Conservation (phyloP, 2,329 filamentous ascomycete genomes). For the Xylaria sp. region DNA sequence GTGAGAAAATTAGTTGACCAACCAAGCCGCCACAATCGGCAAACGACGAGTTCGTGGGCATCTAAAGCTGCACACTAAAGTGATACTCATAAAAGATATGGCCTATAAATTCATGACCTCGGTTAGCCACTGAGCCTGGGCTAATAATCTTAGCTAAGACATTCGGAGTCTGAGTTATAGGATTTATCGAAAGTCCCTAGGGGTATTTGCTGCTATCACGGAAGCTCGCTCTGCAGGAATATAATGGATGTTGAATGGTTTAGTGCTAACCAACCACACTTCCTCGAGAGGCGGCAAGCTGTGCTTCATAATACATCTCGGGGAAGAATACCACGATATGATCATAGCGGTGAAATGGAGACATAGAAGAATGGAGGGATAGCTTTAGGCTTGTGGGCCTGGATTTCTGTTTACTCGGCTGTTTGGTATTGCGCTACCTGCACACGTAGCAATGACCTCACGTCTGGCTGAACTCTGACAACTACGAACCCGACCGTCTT, state of each 20-base stretch:
- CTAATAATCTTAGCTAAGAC: conserved; percentile 12
- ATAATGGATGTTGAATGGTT: conserved; percentile 41
- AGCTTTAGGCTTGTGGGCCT: conserved; percentile 17
- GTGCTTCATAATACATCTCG: conserved; percentile 33
- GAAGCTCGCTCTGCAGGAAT: conserved; percentile 24
- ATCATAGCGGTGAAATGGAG: conserved; percentile 24
- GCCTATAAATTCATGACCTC: conserved; percentile 9
- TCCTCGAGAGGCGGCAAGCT: conserved; percentile 27
- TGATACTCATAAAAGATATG: conserved; percentile 8
- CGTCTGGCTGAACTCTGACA: conserved; percentile 10
- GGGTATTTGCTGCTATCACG: conserved; percentile 4
- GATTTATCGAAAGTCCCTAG: conserved; percentile 17
- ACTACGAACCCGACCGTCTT: conserved; percentile 19
- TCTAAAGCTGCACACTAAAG: conserved; percentile 7
- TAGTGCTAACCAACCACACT: conserved; percentile 36
- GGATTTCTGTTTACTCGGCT: conserved; percentile 31
- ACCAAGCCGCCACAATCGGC: conserved; percentile 9
- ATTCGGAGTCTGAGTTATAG: conserved; percentile 29
- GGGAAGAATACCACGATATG: conserved; percentile 32
- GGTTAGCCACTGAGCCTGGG: background rate
- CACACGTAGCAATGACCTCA: conserved; percentile 23
- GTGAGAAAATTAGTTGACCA: conserved; percentile 15
- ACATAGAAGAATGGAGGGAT: conserved; percentile 25
- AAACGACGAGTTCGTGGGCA: conserved; percentile 10
- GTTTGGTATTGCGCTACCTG: conserved; percentile 27